Percentiles rank a stretch among this genome's conserved stretches.
Evolutionary conservation across 1,284 basidiomycete genomes (phyloP).

Genomic region (Fomitopsis palustris): DNA sequence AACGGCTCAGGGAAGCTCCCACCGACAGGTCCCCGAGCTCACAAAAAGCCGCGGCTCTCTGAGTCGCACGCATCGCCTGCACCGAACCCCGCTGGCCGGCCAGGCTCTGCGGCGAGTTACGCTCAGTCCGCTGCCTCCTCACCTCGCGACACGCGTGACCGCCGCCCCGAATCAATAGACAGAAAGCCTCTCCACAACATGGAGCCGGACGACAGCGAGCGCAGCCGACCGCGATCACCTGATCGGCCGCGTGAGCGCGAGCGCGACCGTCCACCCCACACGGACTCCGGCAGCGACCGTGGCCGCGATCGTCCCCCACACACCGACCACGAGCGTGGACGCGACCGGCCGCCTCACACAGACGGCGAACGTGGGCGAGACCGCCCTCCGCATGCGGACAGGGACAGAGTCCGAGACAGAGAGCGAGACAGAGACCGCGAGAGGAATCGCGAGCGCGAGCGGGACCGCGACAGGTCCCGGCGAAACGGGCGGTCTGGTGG

Average conservation of each 20-base stretch:
- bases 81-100: constrained; percentile 20
- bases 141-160: constrained; percentile 29
- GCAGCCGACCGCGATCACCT: constrained; percentile 24
- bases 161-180: constrained; percentile 35
- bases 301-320: constrained; percentile 26
- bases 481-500: constrained; percentile 23
- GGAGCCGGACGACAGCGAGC: constrained; percentile 56
- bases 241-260: constrained; percentile 28
- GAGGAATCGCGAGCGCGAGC: constrained; percentile 22
- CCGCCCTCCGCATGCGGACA: constrained; percentile 17
- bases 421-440: constrained; percentile 30
- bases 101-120: constrained; percentile 22
- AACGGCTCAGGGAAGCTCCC: constrained; percentile 47
- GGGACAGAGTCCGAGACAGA: constrained; percentile 29
- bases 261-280: constrained; percentile 31
- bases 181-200: constrained; percentile 38
- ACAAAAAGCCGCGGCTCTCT: constrained; percentile 71
- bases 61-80: constrained; percentile 45
- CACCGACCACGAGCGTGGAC: constrained; percentile 23
- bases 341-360: constrained; percentile 22
- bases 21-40: constrained; percentile 72
- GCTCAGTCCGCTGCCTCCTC: constrained; percentile 24
- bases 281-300: constrained; percentile 25
- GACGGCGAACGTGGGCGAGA: constrained; percentile 28
- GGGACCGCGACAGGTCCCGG: constrained; percentile 23